Conservation (phyloP, 768 basidiomycete genomes). For the Filobasidium wieringae region DNA sequence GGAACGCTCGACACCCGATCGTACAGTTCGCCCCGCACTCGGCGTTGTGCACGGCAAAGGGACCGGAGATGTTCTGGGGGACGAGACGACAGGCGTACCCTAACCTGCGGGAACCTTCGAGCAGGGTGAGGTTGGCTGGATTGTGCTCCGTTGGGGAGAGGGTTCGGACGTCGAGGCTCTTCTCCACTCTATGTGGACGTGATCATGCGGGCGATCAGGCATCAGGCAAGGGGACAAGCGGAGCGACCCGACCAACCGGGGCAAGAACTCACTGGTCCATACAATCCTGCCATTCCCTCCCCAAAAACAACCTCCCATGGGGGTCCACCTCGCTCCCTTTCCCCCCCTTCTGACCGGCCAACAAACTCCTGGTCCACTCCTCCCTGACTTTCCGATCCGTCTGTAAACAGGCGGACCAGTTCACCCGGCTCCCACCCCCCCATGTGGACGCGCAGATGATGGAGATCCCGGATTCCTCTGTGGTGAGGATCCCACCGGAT, state of each 20-base stretch:
- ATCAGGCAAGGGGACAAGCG: too few species aligned
- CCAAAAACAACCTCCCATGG: slow-evolving; percentile 7
- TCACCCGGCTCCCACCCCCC: slow-evolving; percentile 30
- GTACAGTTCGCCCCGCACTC: slow-evolving; percentile 10
- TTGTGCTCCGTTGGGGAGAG: slow-evolving; percentile 17
- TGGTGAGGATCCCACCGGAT: slow-evolving; percentile 55
- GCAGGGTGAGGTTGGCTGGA: slow-evolving; percentile 17
- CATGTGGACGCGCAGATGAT: slow-evolving; percentile 47
- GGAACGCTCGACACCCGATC: slow-evolving; percentile 4
- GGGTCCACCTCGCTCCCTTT: background rate
- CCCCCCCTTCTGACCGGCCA: background rate
- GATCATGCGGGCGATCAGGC: background rate
- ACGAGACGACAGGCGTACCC: slow-evolving; percentile 9
- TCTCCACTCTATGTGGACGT: slow-evolving; percentile 1
- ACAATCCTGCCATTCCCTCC: slow-evolving; percentile 11
- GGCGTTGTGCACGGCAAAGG: slow-evolving; percentile 2
- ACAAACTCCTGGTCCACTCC: slow-evolving; percentile 24
- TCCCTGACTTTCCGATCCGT: slow-evolving; percentile 29
- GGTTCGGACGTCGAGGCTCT: slow-evolving; percentile 2
- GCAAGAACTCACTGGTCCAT: slow-evolving; percentile 6
- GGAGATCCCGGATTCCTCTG: slow-evolving; percentile 54
- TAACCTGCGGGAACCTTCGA: slow-evolving; percentile 8
- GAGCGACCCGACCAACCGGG: background rate
- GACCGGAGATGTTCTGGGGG: slow-evolving; percentile 8
- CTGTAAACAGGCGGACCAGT: slow-evolving; percentile 29